Conservation (phyloP, 2,329 filamentous ascomycete species). For the Cladosporium oxysporum region DNA sequence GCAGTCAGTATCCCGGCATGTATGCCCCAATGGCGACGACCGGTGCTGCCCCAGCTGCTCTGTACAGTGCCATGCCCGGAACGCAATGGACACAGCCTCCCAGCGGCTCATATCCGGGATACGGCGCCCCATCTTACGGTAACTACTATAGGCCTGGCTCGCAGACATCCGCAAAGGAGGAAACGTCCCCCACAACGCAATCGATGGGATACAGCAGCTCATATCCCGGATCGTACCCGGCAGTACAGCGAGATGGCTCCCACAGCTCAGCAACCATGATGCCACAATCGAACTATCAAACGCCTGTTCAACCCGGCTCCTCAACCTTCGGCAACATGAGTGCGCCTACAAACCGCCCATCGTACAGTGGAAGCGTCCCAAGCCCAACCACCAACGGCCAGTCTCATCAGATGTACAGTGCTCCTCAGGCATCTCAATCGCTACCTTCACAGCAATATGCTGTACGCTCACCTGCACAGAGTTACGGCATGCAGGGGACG, state of each 20-base stretch:
- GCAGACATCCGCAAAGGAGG: slow-evolving; percentile 30
- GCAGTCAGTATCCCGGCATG: slow-evolving; percentile 34
- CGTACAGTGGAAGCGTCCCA: slow-evolving; percentile 30
- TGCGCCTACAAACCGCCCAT: slow-evolving; percentile 26
- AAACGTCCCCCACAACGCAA: slow-evolving; percentile 25
- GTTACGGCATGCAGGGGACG: slow-evolving; percentile 33
- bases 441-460: slow-evolving; percentile 31
- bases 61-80: slow-evolving; percentile 29
- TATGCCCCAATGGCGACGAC: slow-evolving; percentile 29
- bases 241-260: slow-evolving; percentile 31
- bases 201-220: slow-evolving; percentile 32
- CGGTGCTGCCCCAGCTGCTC: slow-evolving; percentile 26
- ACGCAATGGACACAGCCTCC: slow-evolving; percentile 16
- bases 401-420: slow-evolving; percentile 30
- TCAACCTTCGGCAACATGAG: slow-evolving; percentile 32
- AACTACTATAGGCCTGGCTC: slow-evolving; percentile 32
- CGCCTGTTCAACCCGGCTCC: slow-evolving; percentile 29
- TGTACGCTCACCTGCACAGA: slow-evolving; percentile 34
- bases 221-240: slow-evolving; percentile 31
- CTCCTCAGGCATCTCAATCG: slow-evolving; percentile 20
- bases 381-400: slow-evolving; percentile 29
- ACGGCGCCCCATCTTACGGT: slow-evolving; percentile 30
- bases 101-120: slow-evolving; percentile 28
- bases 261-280: slow-evolving; percentile 30
- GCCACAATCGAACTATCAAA: slow-evolving; percentile 32